Conservation (phyloP, 2,329 filamentous ascomycete species). For the Fusarium tupiense region DNA sequence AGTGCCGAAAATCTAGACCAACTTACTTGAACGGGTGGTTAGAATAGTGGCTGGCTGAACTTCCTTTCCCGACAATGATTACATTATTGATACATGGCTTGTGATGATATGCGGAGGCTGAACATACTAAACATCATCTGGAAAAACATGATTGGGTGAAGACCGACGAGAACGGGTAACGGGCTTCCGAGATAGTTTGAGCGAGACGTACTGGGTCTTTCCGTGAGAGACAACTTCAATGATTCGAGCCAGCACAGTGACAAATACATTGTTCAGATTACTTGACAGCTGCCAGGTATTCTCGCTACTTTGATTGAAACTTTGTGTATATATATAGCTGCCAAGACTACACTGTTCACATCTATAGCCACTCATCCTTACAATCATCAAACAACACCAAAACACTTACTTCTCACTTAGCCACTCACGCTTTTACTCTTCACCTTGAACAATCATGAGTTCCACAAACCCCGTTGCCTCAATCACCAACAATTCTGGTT, state of each 20-base stretch:
- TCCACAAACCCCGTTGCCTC: background rate
- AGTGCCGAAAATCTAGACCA: background rate
- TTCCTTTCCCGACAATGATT: background rate
- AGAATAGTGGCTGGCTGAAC: background rate
- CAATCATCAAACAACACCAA: background rate
- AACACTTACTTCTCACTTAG: background rate
- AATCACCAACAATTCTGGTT: background rate
- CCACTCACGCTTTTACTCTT: background rate
- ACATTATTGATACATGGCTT: background rate
- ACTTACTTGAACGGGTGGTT: background rate
- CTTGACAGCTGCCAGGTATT: background rate
- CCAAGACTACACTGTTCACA: background rate
- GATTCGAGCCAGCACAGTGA: background rate
- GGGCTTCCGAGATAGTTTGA: background rate
- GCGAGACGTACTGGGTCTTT: background rate
- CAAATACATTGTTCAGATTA: background rate
- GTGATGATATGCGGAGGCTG: background rate
- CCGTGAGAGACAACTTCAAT: background rate
- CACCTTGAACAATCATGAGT: background rate
- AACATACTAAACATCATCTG: background rate
- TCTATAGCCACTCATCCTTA: background rate
- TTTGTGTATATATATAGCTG: background rate
- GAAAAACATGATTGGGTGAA: background rate
- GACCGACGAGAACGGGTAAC: background rate
- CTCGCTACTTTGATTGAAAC: accelerated